These are phyloP conservation scores for Globisporangium rhizosaccharum DNA, from an alignment of 352 stramenopile species.

Conservation along the genomic window DNA sequence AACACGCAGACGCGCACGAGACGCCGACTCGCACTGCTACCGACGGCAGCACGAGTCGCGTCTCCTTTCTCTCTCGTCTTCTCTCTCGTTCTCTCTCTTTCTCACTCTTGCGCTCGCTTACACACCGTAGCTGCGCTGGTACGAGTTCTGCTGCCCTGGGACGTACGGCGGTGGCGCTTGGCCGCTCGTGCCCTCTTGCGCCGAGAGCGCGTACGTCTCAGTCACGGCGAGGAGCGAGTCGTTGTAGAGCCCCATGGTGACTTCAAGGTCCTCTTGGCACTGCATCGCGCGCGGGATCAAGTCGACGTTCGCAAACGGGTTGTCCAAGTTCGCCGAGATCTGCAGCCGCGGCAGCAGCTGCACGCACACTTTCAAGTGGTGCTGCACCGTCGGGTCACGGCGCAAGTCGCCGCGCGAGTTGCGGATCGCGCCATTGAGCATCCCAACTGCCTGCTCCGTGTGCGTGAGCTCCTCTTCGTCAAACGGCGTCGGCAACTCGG, in stretches of 20 bases:
- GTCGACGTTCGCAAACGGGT: conserved; percentile 85
- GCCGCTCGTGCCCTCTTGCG: conserved; percentile 45
- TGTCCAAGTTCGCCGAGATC: conserved; percentile 87
- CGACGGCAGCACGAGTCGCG: conserved; percentile 8
- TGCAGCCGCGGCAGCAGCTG: conserved; percentile 80
- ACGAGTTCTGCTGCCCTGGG: conserved; percentile 86
- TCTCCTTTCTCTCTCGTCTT: conserved; percentile 6
- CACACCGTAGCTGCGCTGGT: conserved; percentile 83
- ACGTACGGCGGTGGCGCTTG: conserved; percentile 78
- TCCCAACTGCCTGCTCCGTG: conserved; percentile 74
- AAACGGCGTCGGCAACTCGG: conserved; percentile 76
- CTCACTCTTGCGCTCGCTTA: conserved; percentile 24
- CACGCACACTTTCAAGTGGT: conserved; percentile 84
- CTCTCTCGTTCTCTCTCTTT: not conserved
- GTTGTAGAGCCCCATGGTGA: conserved; percentile 86
- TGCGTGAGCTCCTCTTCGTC: conserved; percentile 83
- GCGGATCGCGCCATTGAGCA: conserved; percentile 76
- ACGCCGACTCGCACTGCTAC: conserved; percentile 10
- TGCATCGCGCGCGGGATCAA: conserved; percentile 86
- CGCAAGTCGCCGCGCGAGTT: conserved; percentile 77
- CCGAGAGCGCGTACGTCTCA: conserved; percentile 81
- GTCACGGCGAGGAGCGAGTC: conserved; percentile 83
- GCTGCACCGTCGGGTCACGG: conserved; percentile 74
- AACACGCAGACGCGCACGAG: not conserved
- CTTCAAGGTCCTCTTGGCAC: conserved; percentile 84